These are phyloP conservation scores for Solanum chmielewskii DNA, from an alignment of 257 asterid genomes.

Conservation along the genomic window DNA sequence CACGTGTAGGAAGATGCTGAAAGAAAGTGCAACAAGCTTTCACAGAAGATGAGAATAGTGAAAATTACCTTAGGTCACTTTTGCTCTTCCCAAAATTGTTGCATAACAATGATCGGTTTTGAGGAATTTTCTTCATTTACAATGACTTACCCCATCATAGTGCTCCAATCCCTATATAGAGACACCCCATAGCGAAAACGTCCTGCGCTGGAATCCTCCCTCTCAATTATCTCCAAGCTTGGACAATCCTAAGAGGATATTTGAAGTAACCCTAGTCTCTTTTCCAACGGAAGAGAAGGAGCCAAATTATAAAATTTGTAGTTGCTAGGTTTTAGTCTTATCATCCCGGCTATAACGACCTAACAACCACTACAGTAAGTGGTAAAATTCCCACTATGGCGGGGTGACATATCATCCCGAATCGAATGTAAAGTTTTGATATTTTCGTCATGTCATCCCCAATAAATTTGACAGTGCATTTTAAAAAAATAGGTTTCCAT, in stretches of 20 bases:
- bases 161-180: no score
- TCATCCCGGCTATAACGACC: no score
- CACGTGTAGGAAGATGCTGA: no score
- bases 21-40: no score
- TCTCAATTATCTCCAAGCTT: neutral
- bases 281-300: neutral
- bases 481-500: neutral
- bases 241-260: no score
- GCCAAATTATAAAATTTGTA: neutral
- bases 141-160: neutral
- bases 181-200: neutral
- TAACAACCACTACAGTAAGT: neutral
- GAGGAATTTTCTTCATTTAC: neutral
- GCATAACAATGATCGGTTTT: neutral
- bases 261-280: neutral
- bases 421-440: neutral
- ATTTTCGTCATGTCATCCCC: neutral
- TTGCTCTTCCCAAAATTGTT: neutral
- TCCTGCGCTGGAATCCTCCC: neutral
- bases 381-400: neutral
- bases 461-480: neutral
- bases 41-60: neutral
- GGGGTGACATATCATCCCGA: neutral
- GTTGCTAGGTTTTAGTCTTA: neutral
- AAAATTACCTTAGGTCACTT: no score